Evolutionary conservation across 352 stramenopile species (phyloP).

Genomic region (Phytophthora pinifolia): DNA sequence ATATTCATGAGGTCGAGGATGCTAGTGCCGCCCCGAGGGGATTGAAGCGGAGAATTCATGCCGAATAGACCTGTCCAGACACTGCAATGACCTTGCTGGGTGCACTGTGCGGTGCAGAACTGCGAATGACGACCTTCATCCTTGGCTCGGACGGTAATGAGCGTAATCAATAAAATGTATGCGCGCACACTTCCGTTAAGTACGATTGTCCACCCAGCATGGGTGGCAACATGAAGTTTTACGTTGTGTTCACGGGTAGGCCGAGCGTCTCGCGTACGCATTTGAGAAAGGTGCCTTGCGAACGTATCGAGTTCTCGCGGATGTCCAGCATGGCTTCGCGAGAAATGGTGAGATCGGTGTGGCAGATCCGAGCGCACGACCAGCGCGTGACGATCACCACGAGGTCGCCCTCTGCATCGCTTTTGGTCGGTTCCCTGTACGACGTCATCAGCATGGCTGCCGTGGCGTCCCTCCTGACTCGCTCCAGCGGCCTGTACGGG

Average conservation of each 20-base stretch:
- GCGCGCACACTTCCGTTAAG: not conserved
- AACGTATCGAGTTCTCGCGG: conserved; percentile 23
- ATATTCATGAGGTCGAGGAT: conserved; percentile 11
- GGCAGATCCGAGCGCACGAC: conserved; percentile 24
- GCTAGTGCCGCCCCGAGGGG: too few species aligned
- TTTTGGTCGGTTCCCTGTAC: conserved; percentile 19
- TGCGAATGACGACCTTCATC: conserved; percentile 10
- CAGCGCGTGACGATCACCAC: conserved; percentile 31
- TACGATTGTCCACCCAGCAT: too few species aligned
- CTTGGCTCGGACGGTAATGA: too few species aligned
- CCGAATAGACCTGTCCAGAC: too few species aligned
- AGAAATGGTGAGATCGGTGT: conserved; percentile 28
- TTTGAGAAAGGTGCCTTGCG: conserved; percentile 26
- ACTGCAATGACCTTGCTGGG: too few species aligned
- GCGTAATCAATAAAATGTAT: conserved; percentile 10
- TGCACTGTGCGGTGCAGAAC: conserved; percentile 3
- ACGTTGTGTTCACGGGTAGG: conserved; percentile 9
- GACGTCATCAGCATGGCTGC: conserved; percentile 29
- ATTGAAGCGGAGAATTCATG: too few species aligned
- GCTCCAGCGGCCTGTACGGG: conserved; percentile 41
- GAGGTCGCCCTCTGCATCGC: conserved; percentile 9
- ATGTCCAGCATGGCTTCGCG: conserved; percentile 17
- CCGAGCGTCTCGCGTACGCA: conserved; percentile 30
- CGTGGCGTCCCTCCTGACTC: too few species aligned
- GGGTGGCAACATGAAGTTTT: too few species aligned